Conservation (phyloP, 257 asterid species). For the Oldenlandia corymbosa region DNA sequence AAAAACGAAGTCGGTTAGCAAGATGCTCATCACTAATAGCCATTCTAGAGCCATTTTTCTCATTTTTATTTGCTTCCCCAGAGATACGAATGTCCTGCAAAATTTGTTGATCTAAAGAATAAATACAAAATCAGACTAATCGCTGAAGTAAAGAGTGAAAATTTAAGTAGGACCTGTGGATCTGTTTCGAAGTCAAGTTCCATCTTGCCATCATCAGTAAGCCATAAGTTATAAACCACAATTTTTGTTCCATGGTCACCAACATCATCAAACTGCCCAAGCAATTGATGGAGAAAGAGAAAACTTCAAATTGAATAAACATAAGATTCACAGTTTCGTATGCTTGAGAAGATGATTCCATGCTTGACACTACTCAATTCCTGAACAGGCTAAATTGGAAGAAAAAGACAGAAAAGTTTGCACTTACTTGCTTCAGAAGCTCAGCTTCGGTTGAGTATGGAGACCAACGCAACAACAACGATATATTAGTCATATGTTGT, state of each 20-base stretch:
- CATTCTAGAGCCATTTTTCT: conserved; percentile 24
- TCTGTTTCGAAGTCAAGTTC: conserved; percentile 86
- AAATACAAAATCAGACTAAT: conserved; percentile 8
- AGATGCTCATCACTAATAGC: conserved; percentile 54
- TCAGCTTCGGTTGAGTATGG: conserved; percentile 67
- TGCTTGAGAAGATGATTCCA: neutral
- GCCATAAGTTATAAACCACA: conserved; percentile 78
- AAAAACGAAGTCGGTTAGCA: conserved; percentile 67
- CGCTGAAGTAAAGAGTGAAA: conserved; percentile 13
- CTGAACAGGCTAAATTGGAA: neutral
- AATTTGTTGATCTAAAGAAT: conserved; percentile 21
- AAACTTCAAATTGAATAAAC: neutral
- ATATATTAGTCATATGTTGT: conserved; percentile 49
- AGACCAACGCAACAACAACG: conserved; percentile 73
- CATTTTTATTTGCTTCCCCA: conserved; percentile 25
- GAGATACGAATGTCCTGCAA: conserved; percentile 69
- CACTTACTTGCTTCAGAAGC: conserved; percentile 79
- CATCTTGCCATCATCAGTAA: conserved; percentile 53
- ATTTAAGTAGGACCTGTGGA: conserved; percentile 52
- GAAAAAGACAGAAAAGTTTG: conserved; percentile 5
- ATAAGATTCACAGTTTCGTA: neutral
- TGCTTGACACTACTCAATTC: neutral
- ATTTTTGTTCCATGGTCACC: conserved; percentile 80
- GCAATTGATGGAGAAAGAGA: neutral
- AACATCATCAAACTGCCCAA: conserved; percentile 63